Evolutionary conservation across 106 monocot species (phyloP).

Genomic region (Phalaenopsis aphrodite): DNA sequence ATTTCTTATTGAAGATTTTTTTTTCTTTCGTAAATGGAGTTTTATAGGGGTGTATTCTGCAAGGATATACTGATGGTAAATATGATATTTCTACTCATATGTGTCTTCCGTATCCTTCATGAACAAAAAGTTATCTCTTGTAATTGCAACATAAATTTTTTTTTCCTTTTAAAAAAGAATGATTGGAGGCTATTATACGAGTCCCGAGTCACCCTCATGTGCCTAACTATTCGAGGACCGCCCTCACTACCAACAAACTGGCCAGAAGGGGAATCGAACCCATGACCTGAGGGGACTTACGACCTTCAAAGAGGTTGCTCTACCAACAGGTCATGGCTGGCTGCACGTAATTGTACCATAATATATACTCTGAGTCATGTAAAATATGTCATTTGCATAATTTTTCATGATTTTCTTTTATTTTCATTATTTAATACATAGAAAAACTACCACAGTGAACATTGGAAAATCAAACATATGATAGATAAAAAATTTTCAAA

Average conservation of each 20-base stretch:
- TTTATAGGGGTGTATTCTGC: not conserved
- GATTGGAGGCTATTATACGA: no score
- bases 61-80: not conserved
- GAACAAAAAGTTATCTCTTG: not conserved
- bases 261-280: no score
- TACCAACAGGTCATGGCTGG: no score
- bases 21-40: not conserved
- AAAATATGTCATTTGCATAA: not conserved
- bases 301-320: no score
- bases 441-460: not conserved
- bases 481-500: not conserved
- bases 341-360: no score
- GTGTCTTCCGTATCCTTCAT: no score
- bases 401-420: not conserved
- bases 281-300: no score
- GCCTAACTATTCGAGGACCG: no score
- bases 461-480: not conserved
- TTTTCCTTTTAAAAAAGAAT: no score
- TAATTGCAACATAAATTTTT: not conserved
- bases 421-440: not conserved
- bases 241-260: no score
- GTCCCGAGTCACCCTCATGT: no score
- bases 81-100: not conserved
- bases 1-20: not conserved
- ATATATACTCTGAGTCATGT: not conserved